A percentile compares a stretch with the other conserved stretches of the same genome.
phyloP scores from a whole-genome alignment of 2,329 filamentous ascomycete genomes.

The Diplodia corticola region DNA sequence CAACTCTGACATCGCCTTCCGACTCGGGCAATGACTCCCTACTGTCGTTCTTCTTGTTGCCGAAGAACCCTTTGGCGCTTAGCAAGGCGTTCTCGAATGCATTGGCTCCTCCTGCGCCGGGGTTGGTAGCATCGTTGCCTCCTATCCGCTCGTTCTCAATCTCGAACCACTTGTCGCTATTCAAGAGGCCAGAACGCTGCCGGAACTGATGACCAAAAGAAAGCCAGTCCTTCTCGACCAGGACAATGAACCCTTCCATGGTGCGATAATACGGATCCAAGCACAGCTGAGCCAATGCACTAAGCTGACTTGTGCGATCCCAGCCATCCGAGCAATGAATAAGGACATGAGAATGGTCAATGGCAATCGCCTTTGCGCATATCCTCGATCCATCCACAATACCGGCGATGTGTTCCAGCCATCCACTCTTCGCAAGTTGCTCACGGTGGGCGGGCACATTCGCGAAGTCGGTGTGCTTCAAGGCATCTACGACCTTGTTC shows the following conservation, averaged over 20 bases:
- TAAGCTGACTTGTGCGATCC: conserved; percentile 95
- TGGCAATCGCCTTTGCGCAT: conserved; percentile 83
- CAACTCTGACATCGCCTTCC: conserved; percentile 49
- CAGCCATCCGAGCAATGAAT: conserved; percentile 99
- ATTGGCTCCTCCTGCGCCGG: conserved; percentile 61
- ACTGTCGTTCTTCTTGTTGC: conserved; percentile 70
- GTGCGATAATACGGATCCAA: conserved; percentile 95
- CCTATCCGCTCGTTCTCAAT: conserved; percentile 78
- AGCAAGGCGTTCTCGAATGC: conserved; percentile 82
- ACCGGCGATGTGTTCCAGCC: conserved; percentile 84
- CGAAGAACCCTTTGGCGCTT: conserved; percentile 84
- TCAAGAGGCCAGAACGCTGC: conserved; percentile 82
- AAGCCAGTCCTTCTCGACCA: conserved; percentile 97
- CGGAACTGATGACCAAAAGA: conserved; percentile 98
- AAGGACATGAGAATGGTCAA: conserved; percentile 90
- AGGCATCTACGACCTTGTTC: conserved; percentile 79
- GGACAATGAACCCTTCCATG: conserved; percentile 87
- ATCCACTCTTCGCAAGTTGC: conserved; percentile 77
- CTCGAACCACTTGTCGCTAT: conserved; percentile 91
- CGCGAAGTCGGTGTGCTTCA: conserved; percentile 90
- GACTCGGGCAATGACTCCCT: conserved; percentile 64
- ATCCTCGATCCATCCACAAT: conserved; percentile 81
- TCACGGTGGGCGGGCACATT: conserved; percentile 80
- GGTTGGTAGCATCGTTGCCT: conserved; percentile 46
- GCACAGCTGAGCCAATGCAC: conserved; percentile 87